Evolutionary conservation across 148 eudicot species (phyloP).

Genomic region (Vaccinium darrowii): DNA sequence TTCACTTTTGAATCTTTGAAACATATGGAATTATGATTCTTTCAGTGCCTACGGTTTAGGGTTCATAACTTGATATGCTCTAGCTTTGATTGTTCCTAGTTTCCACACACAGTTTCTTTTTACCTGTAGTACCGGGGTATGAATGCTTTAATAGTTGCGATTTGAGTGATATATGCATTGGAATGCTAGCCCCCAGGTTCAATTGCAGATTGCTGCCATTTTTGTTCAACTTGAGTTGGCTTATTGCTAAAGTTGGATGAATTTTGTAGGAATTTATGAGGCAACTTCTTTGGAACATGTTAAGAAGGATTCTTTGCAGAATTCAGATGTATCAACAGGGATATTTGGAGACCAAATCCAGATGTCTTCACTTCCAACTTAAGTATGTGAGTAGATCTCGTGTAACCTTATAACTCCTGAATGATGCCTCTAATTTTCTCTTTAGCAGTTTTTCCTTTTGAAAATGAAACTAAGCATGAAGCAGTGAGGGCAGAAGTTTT

Average conservation of each 20-base stretch:
- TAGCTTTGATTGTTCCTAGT: not conserved
- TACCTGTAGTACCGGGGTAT: not conserved
- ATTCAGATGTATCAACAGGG: conserved; percentile 52
- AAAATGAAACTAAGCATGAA: not conserved
- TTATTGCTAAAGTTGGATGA: not conserved
- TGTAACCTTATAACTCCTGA: not conserved
- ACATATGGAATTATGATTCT: not conserved
- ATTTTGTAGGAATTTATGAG: conserved; percentile 78
- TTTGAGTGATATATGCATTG: not conserved
- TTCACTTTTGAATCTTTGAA: not conserved
- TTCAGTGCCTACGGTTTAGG: not conserved
- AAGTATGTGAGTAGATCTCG: conserved; percentile 31
- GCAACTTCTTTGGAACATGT: conserved; percentile 81
- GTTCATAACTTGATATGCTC: not conserved
- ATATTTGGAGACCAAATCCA: conserved; percentile 65
- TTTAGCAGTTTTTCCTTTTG: not conserved
- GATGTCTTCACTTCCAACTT: conserved; percentile 83
- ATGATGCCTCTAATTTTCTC: not conserved
- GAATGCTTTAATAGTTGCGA: not conserved
- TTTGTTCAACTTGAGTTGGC: not conserved
- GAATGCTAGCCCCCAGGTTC: not conserved
- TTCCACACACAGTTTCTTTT: not conserved
- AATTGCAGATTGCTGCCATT: not conserved
- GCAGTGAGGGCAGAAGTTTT: not conserved
- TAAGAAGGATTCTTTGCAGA: conserved; percentile 59